Conservation (phyloP, 371 early-diverging fungal genomes). For the Phascolomyces articulosus region DNA sequence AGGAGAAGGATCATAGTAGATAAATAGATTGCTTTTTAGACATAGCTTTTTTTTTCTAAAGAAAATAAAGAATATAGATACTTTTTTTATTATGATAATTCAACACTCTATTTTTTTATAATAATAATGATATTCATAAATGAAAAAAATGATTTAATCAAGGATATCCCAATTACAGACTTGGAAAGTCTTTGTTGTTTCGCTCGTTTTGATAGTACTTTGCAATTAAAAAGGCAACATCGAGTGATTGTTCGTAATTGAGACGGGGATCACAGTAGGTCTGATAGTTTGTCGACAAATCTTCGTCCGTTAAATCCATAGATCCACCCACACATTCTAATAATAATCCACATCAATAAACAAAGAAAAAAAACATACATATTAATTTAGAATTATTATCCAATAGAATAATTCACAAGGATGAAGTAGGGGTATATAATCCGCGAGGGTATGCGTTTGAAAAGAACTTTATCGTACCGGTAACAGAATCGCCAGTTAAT, state of each 20-base stretch:
- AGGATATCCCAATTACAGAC: conserved; percentile 19
- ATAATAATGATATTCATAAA: neutral
- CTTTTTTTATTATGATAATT: neutral
- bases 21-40: too few species aligned
- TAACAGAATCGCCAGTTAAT: conserved; percentile 92
- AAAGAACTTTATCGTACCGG: conserved; percentile 40
- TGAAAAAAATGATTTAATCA: too few species aligned
- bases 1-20: too few species aligned
- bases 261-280: conserved; percentile 94
- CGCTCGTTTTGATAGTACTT: conserved; percentile 77
- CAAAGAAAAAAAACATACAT: neutral
- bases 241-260: conserved; percentile 95
- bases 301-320: conserved; percentile 83
- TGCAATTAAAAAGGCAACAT: conserved; percentile 94
- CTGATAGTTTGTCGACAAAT: conserved; percentile 88
- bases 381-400: neutral
- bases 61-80: neutral
- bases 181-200: conserved; percentile 38
- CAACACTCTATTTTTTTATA: too few species aligned
- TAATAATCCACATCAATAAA: neutral
- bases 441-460: neutral
- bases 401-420: neutral
- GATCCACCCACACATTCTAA: conserved; percentile 96
- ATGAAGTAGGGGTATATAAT: neutral
- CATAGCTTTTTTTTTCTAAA: too few species aligned